Conservation (phyloP, 1,284 basidiomycete genomes). For the Apiotrichum mycotoxinovorans region DNA sequence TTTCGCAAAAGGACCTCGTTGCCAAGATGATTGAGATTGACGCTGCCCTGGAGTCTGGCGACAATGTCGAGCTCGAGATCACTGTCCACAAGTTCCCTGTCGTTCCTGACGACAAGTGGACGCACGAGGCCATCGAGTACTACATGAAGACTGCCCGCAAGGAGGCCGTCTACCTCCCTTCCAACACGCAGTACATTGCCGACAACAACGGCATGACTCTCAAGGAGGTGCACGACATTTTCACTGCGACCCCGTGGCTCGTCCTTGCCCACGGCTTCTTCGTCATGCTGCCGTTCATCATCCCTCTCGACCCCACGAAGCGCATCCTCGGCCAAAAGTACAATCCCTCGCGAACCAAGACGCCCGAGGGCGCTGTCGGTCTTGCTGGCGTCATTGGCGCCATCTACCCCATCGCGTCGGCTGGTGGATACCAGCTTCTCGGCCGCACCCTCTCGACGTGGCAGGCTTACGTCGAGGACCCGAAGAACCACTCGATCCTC, state of each 20-base stretch:
- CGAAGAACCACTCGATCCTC: slow-evolving; percentile 61
- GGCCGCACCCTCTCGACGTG: slow-evolving; percentile 47
- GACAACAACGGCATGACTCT: slow-evolving; percentile 53
- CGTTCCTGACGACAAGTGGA: slow-evolving; percentile 62
- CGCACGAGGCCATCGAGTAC: slow-evolving; percentile 56
- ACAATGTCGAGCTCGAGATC: slow-evolving; percentile 54
- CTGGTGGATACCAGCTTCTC: slow-evolving; percentile 64
- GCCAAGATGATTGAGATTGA: slow-evolving; percentile 38
- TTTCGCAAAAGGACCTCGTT: slow-evolving; percentile 53
- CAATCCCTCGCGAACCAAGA: slow-evolving; percentile 49
- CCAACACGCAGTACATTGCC: slow-evolving; percentile 64
- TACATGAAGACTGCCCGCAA: slow-evolving; percentile 53
- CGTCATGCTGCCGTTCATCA: slow-evolving; percentile 26
- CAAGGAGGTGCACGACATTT: slow-evolving; percentile 15
- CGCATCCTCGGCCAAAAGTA: slow-evolving; percentile 49
- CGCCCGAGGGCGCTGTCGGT: slow-evolving; percentile 57
- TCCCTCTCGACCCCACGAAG: slow-evolving; percentile 29
- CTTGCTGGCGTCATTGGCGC: slow-evolving; percentile 52
- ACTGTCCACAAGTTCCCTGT: slow-evolving; percentile 61
- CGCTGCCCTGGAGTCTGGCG: slow-evolving; percentile 3
- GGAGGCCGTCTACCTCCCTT: slow-evolving; percentile 62
- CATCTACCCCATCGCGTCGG: slow-evolving; percentile 65
- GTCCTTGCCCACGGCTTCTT: slow-evolving; percentile 27
- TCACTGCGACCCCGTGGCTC: slow-evolving; percentile 23
- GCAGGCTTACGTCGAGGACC: slow-evolving; percentile 48